Evolutionary conservation across 2,329 filamentous ascomycete genomes (phyloP), one percentile per base, ranked within the genome.

Genomic region (Colletotrichum spaethianum): DNA sequence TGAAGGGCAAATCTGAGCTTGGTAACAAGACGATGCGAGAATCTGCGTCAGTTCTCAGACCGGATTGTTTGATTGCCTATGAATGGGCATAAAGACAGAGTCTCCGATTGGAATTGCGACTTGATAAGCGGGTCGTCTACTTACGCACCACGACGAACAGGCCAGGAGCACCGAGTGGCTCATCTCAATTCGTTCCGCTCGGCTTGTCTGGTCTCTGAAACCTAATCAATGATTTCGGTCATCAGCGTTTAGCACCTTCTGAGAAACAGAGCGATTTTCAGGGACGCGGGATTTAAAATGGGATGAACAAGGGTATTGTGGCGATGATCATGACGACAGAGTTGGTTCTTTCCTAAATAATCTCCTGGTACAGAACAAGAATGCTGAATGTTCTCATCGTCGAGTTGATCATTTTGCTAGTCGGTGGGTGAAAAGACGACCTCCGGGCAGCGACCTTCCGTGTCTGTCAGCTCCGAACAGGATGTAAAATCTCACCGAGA

Each of bases 401-500:
- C 31, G 36, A 52, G 12, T 16, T 23, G 26, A 59, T 60, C 20
- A 23, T 38, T 36, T 48, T 60, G 46, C 28, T 55, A 46, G 55
- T 56, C 12, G 48, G 38, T 48, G 44, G 59, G 42, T 40, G 48
- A 11, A 40, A 31, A 55, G 42, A 46, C 52, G 42, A 60, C 12
- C 50, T 50, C 63, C 57, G 50, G 64, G 33, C 50, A 68, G 69
- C 36, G 50, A 64, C 70, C 59, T 72, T 72, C 70, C 70, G 53
- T 42, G 59, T 70, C 53, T 72, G 65, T 69, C 64, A 53, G 57
- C 50, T 63, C 64, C 64, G 52, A 69, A 57, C 31, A 62, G 68
- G n/a, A 57, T 40, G 18, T 38, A 40, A 61, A 38, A 67, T 55
- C 55, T 38, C 63, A 23, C 56, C 68, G 26, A 31, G 55, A 20